Base-by-base conservation (phyloP, 345 rosid species). In the Hibiscus mutabilis region DNA sequence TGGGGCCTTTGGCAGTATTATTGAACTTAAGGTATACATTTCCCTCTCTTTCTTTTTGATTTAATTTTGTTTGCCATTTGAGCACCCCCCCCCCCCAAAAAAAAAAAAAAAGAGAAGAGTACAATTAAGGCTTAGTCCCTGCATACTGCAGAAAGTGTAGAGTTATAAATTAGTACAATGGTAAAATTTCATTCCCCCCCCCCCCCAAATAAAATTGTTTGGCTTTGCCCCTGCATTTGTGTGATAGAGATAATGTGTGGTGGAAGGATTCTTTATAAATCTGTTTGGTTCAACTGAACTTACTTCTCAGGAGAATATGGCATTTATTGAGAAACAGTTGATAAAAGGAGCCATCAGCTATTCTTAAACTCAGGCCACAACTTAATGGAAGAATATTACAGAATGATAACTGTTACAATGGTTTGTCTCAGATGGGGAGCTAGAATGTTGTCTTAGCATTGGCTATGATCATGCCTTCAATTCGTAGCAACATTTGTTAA, bases 1-100 rank as follows among this genome's bases (percentile, higher is more conserved):
- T 72, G 88, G 82, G 72, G 88, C 92, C 59, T 86, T 93, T 76
- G 84, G 81, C 60, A 76, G 83, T 86, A 79, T 84, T 76, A 78
- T 79, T 77, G 94, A 88, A 73, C 84, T 89, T 55, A 87, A 86
- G 94, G 98, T 93, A 59, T 78, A 84, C 46, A 4, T 24, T 42
- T 56, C 21, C 25, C 60, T 22, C 44, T 76, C 2, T 75, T 49
- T 33, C 29, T 27, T 15, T 44, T 29, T 22, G 56, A 24, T 66
- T 44, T 44, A 15, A 66, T 24, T 44, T 6, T 66, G 19, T 66
- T 66, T 22, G 16, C 16, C 33, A 3, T 44, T 66, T 66, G 18
- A 46, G 35, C 47, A 15, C 1, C 13, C 14, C 46, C 46, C 10
- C 42, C 7, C 7, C 37, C 37, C 37, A 2, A 2, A 2, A 33